Evolutionary conservation across 2,329 filamentous ascomycete genomes (phyloP).

Genomic region (Arthrobotrys conoides): DNA sequence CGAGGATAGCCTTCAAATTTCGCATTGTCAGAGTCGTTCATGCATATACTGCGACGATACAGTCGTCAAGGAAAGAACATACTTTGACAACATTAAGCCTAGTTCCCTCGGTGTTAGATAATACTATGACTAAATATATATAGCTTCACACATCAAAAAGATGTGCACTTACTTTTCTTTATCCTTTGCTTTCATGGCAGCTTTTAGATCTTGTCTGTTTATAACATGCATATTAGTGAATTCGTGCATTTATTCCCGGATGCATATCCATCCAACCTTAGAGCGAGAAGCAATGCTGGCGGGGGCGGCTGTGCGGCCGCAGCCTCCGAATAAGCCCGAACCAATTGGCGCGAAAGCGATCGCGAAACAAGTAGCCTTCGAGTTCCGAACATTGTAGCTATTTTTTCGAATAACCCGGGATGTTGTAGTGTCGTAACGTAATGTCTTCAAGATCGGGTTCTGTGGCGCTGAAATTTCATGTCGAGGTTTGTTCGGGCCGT

Average conservation of each 20-base stretch:
- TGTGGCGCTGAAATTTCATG: conserved; percentile 34
- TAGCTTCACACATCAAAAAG: conserved; percentile 69
- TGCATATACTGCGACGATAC: neutral
- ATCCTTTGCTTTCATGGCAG: conserved; percentile 77
- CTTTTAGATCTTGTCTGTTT: conserved; percentile 73
- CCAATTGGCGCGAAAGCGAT: conserved; percentile 50
- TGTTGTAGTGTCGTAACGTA: conserved; percentile 7
- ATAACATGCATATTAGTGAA: neutral
- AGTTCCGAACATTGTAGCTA: conserved; percentile 37
- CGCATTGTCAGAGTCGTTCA: neutral
- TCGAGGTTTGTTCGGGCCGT: conserved; percentile 27
- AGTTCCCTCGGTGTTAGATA: conserved; percentile 68
- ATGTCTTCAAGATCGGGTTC: neutral
- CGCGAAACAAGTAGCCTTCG: conserved; percentile 38
- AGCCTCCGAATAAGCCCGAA: conserved; percentile 45
- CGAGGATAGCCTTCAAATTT: conserved; percentile 71
- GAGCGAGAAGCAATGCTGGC: conserved; percentile 66
- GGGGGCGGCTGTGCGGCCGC: conserved; percentile 16
- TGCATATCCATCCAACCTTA: conserved; percentile 63
- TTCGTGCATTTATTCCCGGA: neutral
- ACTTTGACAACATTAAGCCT: conserved; percentile 46
- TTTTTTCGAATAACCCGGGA: neutral
- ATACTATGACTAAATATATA: neutral
- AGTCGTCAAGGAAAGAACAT: neutral
- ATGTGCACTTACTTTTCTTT: conserved; percentile 63